phyloP scores from a whole-genome alignment of 257 asterid genomes.

The Solanum piurae region DNA sequence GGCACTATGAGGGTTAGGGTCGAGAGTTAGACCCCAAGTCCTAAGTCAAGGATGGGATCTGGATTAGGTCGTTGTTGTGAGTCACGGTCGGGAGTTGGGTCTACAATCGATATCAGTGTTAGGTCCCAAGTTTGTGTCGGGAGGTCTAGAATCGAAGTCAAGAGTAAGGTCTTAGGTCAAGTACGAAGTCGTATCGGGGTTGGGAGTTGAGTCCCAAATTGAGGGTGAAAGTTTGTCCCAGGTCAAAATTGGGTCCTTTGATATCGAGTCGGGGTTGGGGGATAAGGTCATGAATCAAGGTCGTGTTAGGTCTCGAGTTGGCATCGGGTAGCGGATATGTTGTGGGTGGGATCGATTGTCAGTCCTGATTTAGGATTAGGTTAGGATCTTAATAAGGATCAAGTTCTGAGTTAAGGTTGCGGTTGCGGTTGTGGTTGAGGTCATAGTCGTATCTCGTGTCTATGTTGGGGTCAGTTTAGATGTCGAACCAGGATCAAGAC shows the following conservation, averaged over 20 bases:
- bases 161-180: too few relatives aligned
- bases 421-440: background rate
- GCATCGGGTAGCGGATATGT: background rate
- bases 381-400: background rate
- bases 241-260: background rate
- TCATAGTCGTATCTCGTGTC: background rate
- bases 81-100: background rate
- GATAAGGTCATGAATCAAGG: background rate
- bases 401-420: background rate
- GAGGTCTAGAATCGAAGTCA: too few relatives aligned
- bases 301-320: background rate
- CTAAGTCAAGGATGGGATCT: background rate
- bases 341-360: background rate
- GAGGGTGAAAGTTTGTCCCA: background rate
- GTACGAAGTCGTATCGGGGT: background rate
- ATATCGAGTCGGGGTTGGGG: background rate
- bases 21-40: background rate
- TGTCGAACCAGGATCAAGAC: background rate
- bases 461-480: background rate
- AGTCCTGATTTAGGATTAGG: background rate
- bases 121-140: background rate
- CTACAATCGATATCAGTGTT: background rate
- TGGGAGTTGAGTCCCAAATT: background rate
- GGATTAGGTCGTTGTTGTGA: background rate
- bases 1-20: background rate